These are phyloP conservation scores for Lentinula guzmanii DNA, from an alignment of 768 basidiomycete species.

Conservation along the genomic window DNA sequence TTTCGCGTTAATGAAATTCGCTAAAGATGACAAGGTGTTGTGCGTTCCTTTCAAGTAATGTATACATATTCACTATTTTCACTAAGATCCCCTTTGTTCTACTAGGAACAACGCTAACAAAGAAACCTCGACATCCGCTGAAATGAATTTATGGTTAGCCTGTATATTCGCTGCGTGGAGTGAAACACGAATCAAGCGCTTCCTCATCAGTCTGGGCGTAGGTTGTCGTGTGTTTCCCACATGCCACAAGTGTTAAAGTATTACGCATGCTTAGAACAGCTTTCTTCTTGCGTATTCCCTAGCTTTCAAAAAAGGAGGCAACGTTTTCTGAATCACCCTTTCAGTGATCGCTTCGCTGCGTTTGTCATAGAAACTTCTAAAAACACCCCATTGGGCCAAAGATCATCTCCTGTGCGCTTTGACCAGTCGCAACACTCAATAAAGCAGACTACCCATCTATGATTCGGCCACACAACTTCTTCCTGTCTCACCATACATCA, in stretches of 20 bases:
- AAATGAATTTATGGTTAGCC: neutral
- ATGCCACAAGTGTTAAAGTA: neutral
- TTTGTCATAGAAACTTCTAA: neutral
- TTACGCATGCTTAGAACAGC: neutral
- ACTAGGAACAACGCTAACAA: neutral
- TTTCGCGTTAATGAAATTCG: no score
- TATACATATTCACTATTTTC: no score
- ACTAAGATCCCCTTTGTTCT: no score
- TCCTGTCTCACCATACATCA: neutral
- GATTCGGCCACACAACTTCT: neutral
- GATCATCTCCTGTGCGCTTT: neutral
- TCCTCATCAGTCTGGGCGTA: neutral
- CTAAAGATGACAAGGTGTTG: no score
- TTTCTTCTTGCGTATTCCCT: neutral
- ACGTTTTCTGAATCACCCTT: neutral
- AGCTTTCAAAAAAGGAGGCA: neutral
- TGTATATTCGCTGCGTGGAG: neutral
- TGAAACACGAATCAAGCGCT: slow-evolving; percentile 4
- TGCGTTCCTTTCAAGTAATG: no score
- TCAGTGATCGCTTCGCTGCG: neutral
- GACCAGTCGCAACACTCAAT: neutral
- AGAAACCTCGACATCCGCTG: neutral
- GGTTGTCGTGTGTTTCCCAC: neutral
- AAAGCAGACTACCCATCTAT: slow-evolving; percentile 2
- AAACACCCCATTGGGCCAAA: neutral